Conservation (phyloP, 2,329 filamentous ascomycete species). For the Penicillium psychrosexuale region DNA sequence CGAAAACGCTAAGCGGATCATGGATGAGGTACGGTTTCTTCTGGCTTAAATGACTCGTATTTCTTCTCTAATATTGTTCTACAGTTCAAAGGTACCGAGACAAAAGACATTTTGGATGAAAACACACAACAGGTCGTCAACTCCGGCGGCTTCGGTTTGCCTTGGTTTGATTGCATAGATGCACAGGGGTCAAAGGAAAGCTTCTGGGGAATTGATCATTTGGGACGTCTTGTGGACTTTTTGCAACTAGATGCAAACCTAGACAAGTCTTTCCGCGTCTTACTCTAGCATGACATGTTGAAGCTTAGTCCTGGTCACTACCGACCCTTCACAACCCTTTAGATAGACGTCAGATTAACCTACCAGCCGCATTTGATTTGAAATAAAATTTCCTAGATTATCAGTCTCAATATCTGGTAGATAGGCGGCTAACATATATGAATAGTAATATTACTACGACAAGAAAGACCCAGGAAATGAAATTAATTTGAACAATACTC, state of each 20-base stretch:
- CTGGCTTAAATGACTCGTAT: background rate
- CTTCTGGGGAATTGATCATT: conserved; percentile 61
- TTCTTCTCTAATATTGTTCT: background rate
- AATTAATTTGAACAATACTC: too few species aligned
- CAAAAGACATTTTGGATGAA: conserved; percentile 46
- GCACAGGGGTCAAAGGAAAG: conserved; percentile 51
- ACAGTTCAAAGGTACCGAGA: conserved; percentile 33
- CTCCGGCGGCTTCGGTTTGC: conserved; percentile 59
- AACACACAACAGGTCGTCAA: conserved; percentile 53
- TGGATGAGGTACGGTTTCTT: background rate
- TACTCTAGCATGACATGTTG: conserved; percentile 15
- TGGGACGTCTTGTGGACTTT: conserved; percentile 54
- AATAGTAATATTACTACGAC: too few species aligned
- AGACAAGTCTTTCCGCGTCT: conserved; percentile 28
- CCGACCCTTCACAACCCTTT: background rate
- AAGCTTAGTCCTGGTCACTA: background rate
- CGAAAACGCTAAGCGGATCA: background rate
- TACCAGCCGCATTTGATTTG: background rate
- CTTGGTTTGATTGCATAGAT: conserved; percentile 59
- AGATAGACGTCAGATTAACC: background rate
- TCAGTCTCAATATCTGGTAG: too few species aligned
- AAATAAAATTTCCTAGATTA: background rate
- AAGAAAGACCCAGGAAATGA: too few species aligned
- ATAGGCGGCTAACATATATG: too few species aligned
- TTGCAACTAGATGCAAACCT: conserved; percentile 47